phyloP scores from a whole-genome alignment of 2,329 filamentous ascomycete species.

The Epichloe coenophiala region DNA sequence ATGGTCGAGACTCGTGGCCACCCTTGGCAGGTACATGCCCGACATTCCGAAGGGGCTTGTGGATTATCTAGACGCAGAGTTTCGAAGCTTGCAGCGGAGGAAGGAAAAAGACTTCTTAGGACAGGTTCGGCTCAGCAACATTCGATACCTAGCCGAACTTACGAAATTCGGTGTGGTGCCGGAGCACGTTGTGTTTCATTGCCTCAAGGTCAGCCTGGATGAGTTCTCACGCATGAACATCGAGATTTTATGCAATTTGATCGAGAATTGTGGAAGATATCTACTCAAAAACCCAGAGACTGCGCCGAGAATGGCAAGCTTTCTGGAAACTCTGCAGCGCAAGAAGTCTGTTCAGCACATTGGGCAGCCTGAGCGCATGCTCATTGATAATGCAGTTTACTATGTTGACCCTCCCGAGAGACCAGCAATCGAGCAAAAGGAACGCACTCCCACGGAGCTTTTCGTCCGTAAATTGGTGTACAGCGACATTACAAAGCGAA shows the following conservation, averaged over 20 bases:
- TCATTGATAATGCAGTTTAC: conserved; percentile 95
- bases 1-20: conserved; percentile 88
- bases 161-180: conserved; percentile 98
- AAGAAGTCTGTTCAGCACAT: conserved; percentile 95
- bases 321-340: conserved; percentile 84
- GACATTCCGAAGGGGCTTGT: conserved; percentile 90
- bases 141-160: conserved; percentile 92
- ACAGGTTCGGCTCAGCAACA: conserved; percentile 84
- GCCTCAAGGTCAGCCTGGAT: conserved; percentile 90
- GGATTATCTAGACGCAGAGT: conserved; percentile 88
- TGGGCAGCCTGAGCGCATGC: conserved; percentile 90
- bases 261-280: conserved; percentile 94
- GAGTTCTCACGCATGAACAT: conserved; percentile 99
- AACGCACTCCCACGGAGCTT: conserved; percentile 81
- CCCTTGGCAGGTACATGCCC: conserved; percentile 82
- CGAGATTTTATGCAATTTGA: conserved; percentile 88
- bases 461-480: conserved; percentile 92
- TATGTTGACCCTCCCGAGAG: conserved; percentile 93
- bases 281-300: conserved; percentile 87
- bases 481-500: conserved; percentile 83
- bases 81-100: conserved; percentile 86
- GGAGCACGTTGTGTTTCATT: conserved; percentile 97
- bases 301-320: conserved; percentile 81
- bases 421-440: conserved; percentile 90
- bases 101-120: conserved; percentile 97